Percentiles rank a stretch among this genome's conserved stretches.
phyloP scores from a whole-genome alignment of 345 rosid genomes.

The Passiflora organensis region DNA sequence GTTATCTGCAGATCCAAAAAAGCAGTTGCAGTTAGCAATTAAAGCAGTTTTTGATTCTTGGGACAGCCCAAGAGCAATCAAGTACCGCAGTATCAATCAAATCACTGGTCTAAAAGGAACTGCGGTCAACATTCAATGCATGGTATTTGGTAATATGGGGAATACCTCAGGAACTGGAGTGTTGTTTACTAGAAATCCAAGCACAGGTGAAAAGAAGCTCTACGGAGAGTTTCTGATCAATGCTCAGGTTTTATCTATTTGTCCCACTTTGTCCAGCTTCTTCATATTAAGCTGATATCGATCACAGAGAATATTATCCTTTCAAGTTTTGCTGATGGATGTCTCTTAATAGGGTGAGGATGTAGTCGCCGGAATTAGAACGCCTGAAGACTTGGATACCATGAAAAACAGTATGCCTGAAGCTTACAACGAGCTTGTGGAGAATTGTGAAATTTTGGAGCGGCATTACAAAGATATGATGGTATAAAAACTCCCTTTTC shows the following conservation, averaged over 20 bases:
- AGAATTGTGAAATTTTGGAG: slow-evolving; percentile 82
- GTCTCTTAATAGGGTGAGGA: slow-evolving; percentile 71
- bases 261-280: not conserved
- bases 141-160: slow-evolving; percentile 98
- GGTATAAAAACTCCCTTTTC: slow-evolving; percentile 34
- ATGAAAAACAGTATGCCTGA: slow-evolving; percentile 75
- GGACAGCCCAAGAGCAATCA: slow-evolving; percentile 83
- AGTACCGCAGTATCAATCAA: slow-evolving; percentile 84
- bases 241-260: slow-evolving; percentile 64
- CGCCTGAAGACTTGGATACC: slow-evolving; percentile 73
- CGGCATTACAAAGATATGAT: slow-evolving; percentile 92
- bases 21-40: slow-evolving; percentile 60
- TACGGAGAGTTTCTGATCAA: slow-evolving; percentile 89
- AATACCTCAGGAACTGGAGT: slow-evolving; percentile 92
- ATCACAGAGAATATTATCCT: not conserved
- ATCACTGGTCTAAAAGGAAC: slow-evolving; percentile 85
- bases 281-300: not conserved
- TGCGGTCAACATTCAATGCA: slow-evolving; percentile 88
- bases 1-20: slow-evolving; percentile 53
- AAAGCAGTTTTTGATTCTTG: slow-evolving; percentile 88
- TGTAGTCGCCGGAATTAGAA: slow-evolving; percentile 94
- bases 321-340: slow-evolving; percentile 12
- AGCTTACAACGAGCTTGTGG: slow-evolving; percentile 78
- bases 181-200: slow-evolving; percentile 89
- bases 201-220: slow-evolving; percentile 84